A percentile compares a stretch with the other conserved stretches of the same genome.
Evolutionary conservation across 345 rosid genomes (phyloP).

Genomic region (Brassica incana): DNA sequence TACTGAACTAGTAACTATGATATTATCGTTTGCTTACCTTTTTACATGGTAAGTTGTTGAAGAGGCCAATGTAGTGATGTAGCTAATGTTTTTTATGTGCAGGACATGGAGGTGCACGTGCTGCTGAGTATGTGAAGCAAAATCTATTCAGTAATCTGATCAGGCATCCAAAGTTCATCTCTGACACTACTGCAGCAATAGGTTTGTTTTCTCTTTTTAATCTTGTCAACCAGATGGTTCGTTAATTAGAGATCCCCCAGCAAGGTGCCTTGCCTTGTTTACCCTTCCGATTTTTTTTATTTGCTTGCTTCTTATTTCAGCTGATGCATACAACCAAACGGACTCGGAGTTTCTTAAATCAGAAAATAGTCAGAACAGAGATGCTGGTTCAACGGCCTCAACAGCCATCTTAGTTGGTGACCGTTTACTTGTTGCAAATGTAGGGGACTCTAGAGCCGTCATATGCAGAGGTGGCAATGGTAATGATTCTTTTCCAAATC

Average conservation of each 20-base stretch:
- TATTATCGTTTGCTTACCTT: neutral
- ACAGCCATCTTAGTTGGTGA: conserved; percentile 94
- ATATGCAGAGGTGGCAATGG: conserved; percentile 95
- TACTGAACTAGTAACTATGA: neutral
- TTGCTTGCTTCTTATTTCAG: conserved; percentile 44
- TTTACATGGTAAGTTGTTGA: neutral
- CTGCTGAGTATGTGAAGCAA: conserved; percentile 96
- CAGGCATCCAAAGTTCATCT: conserved; percentile 89
- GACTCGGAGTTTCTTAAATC: conserved; percentile 91
- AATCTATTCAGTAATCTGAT: conserved; percentile 94
- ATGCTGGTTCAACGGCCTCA: conserved; percentile 99
- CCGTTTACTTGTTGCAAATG: conserved; percentile 94
- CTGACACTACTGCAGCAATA: conserved; percentile 93
- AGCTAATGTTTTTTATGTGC: conserved; percentile 29
- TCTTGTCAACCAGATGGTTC: conserved; percentile 2
- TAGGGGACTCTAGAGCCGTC: conserved; percentile 98
- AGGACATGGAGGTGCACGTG: conserved; percentile 99
- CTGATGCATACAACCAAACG: conserved; percentile 91
- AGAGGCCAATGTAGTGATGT: neutral
- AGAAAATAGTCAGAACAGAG: conserved; percentile 87
- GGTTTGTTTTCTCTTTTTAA: conserved; percentile 44
- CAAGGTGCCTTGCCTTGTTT: neutral
- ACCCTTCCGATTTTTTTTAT: conserved; percentile 25
- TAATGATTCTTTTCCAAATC: conserved; percentile 37
- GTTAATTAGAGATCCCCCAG: neutral